phyloP scores from a whole-genome alignment of 2,329 filamentous ascomycete genomes.

The Colletotrichum spaethianum region DNA sequence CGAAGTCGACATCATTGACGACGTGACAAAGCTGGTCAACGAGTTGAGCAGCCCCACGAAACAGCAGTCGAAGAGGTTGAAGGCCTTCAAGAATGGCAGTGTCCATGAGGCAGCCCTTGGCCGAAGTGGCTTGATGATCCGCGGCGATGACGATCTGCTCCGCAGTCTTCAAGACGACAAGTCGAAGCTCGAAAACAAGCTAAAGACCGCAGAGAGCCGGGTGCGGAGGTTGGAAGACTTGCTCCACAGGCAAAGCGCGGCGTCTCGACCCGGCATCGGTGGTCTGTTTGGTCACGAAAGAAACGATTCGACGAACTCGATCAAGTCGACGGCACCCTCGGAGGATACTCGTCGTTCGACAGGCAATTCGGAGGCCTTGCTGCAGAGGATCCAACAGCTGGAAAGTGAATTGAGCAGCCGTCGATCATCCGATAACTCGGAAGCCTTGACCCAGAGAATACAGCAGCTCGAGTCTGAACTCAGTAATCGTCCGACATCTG shows the following conservation, averaged over 20 bases:
- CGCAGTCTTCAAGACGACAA: constrained; percentile 88
- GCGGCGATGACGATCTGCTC: constrained; percentile 88
- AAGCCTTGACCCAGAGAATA: constrained; percentile 63
- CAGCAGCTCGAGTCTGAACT: constrained; percentile 72
- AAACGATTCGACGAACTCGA: constrained; percentile 64
- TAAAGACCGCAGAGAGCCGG: constrained; percentile 89
- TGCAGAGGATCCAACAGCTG: constrained; percentile 71
- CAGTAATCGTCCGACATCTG: constrained; percentile 62
- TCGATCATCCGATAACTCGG: constrained; percentile 62
- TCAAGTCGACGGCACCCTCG: constrained; percentile 55
- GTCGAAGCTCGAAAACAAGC: constrained; percentile 77
- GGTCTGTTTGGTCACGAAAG: constrained; percentile 69
- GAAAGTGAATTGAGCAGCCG: constrained; percentile 67
- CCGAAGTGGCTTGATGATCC: constrained; percentile 86
- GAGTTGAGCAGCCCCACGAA: constrained; percentile 87
- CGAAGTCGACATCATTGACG: constrained; percentile 76
- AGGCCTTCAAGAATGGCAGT: constrained; percentile 97
- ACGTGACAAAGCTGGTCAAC: constrained; percentile 82
- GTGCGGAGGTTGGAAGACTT: constrained; percentile 93
- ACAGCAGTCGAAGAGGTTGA: constrained; percentile 87
- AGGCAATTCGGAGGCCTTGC: constrained; percentile 61
- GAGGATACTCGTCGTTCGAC: constrained; percentile 63
- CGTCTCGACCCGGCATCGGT: constrained; percentile 66
- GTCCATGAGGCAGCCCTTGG: constrained; percentile 91
- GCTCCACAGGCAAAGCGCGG: constrained; percentile 83